Evolutionary conservation across 306 rosid genomes (phyloP), one percentile per base, ranked within the genome.

Genomic region (Trichosanthes truncata): DNA sequence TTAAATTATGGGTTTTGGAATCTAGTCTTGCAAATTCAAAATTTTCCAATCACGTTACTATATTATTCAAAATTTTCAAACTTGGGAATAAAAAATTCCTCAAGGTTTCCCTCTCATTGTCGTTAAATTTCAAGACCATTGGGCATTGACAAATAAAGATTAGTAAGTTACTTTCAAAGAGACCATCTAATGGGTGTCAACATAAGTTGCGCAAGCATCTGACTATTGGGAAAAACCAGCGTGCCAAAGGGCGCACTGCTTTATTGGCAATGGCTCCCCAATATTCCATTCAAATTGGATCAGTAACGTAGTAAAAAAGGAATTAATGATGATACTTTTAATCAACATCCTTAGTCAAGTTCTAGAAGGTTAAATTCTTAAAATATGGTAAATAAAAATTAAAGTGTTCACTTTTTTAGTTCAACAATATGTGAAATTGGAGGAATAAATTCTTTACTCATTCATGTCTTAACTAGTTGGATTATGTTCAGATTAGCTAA

Each of bases 211-310:
- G 26, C 33, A 69, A n/a, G 6, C 14, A 3, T 69, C 76, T 69
- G 76, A 69, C 36, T 69, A 40, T 43, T 6, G 20, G 25, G 13
- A 67, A 67, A 35, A 69, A 43, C 29, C 53, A 23, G 33, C 35
- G 35, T 40, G 55, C 11, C 52, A n/a, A n/a, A 67, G 74, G 31
- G 20, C 48, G 74, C 49, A 67, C 9, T 67, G 15, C 74, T 38
- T 67, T 38, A 67, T 36, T 67, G 6, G 13, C 15, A 3, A 23
- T 23, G 17, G 5, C 31, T 59, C 31, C 40, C 69, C 9, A 29
- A 62, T 62, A 46, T 69, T 69, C 76, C 55, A 69, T 69, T 69
- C 76, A 41, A 69, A 69, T 23, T 43, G 36, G 17, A 43, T 69
- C 53, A 20, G 1, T 40, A 18, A 36, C 48, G 35, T 36, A 36